Percentiles rank a stretch among this genome's conserved stretches.
Conservation (phyloP, 805 yeast species). For the Lipomyces chichibuensis region DNA sequence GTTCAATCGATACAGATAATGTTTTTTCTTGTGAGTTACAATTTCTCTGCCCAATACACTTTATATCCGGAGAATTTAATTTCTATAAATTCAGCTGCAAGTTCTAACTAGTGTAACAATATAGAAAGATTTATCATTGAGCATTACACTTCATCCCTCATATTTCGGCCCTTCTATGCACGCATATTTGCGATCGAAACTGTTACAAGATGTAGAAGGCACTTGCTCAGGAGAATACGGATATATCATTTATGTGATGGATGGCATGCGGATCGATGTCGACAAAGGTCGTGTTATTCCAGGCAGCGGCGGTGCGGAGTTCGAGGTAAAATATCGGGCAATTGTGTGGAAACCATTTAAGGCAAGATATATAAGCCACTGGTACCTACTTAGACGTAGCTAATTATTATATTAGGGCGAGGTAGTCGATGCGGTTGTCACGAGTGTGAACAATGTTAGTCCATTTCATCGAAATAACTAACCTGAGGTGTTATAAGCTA, state of each 20-base stretch:
- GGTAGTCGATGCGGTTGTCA: conserved; percentile 95
- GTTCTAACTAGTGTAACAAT: neutral
- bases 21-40: conserved; percentile 27
- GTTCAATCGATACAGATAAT: conserved; percentile 5
- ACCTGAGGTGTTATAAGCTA: neutral
- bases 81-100: neutral
- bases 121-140: conserved; percentile 84
- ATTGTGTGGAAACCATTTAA: conserved; percentile 98
- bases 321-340: conserved; percentile 93
- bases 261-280: conserved; percentile 90
- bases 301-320: conserved; percentile 91
- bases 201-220: conserved; percentile 95
- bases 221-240: conserved; percentile 99
- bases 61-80: neutral
- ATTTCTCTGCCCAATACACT: neutral
- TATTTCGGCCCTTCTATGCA: conserved; percentile 98
- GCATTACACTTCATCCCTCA: conserved; percentile 93
- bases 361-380: conserved; percentile 33
- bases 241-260: conserved; percentile 92
- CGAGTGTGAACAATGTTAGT: conserved; percentile 73
- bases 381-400: neutral
- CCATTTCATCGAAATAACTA: neutral
- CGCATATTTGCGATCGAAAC: conserved; percentile 83
- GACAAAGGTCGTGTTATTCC: conserved; percentile 93
- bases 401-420: conserved; percentile 58